phyloP scores from a whole-genome alignment of 179 eudicot genomes.

The Corrigiola litoralis region DNA sequence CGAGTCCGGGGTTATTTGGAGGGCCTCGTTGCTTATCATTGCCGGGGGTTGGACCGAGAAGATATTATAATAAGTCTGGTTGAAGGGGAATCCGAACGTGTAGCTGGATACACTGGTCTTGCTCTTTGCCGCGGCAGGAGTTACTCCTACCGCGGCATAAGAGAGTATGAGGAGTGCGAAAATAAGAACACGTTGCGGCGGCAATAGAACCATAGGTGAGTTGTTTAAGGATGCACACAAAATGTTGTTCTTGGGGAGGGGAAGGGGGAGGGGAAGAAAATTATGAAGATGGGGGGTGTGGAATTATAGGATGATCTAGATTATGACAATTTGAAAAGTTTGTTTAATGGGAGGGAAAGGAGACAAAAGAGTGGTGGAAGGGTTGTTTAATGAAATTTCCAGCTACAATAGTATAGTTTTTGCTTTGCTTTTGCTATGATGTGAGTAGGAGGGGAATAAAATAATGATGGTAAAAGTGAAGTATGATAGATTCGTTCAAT shows the following conservation, averaged over 20 bases:
- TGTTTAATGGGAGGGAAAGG: not conserved
- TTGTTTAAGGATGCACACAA: not conserved
- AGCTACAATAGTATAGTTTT: not conserved
- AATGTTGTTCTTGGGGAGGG: not conserved
- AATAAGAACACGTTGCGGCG: not conserved
- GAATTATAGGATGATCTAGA: not conserved
- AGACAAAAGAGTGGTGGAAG: not conserved
- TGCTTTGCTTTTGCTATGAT: no score
- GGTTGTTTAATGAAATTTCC: not conserved
- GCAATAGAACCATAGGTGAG: not conserved
- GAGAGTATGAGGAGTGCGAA: not conserved
- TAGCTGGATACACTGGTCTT: not conserved
- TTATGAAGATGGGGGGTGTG: not conserved
- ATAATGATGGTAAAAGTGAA: no score
- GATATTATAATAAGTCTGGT: slow-evolving; percentile 19
- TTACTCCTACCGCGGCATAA: not conserved
- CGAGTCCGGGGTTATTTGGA: slow-evolving; percentile 73
- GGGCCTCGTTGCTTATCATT: slow-evolving; percentile 38
- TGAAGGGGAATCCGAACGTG: slow-evolving; percentile 38
- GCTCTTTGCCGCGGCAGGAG: not conserved
- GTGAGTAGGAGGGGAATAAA: no score
- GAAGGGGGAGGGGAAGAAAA: not conserved
- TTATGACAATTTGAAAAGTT: no score
- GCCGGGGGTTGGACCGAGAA: slow-evolving; percentile 28
- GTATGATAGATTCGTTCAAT: no score